phyloP scores from a whole-genome alignment of 73 alveolate species.

The Paramecium primaurelia region DNA sequence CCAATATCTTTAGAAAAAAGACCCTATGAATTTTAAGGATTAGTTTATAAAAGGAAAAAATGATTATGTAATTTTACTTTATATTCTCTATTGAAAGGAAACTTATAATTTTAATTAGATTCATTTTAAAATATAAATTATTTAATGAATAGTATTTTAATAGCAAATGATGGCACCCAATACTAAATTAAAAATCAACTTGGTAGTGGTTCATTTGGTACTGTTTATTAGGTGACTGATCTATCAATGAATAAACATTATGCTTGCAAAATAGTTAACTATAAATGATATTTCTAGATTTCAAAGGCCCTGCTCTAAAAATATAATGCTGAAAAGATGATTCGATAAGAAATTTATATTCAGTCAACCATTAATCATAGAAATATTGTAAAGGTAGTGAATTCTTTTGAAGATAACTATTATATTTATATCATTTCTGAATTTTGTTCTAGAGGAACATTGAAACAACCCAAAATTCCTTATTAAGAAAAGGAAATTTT shows the following conservation, averaged over 20 bases:
- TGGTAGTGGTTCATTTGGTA: conserved; percentile 24
- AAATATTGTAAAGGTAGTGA: background rate
- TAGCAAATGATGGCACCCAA: background rate
- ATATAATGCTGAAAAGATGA: conserved; percentile 28
- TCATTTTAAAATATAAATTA: background rate
- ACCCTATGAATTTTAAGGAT: background rate
- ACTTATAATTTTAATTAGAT: background rate
- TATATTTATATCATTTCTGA: conserved; percentile 4
- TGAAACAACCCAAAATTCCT: background rate
- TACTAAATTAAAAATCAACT: background rate
- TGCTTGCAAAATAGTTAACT: conserved; percentile 5
- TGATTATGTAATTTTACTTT: background rate
- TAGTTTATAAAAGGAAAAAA: background rate
- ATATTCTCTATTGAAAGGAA: background rate
- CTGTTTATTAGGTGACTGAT: background rate
- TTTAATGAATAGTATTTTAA: background rate
- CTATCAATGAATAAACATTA: background rate
- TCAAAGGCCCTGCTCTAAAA: background rate
- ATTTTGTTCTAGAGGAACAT: background rate
- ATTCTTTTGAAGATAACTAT: background rate
- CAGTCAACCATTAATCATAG: background rate
- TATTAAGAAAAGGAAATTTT: background rate
- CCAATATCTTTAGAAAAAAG: background rate
- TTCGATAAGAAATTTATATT: background rate
- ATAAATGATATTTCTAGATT: background rate